These are phyloP conservation scores for Monosporascus sp. DNA, from an alignment of 2,329 filamentous ascomycete genomes.

Conservation along the genomic window DNA sequence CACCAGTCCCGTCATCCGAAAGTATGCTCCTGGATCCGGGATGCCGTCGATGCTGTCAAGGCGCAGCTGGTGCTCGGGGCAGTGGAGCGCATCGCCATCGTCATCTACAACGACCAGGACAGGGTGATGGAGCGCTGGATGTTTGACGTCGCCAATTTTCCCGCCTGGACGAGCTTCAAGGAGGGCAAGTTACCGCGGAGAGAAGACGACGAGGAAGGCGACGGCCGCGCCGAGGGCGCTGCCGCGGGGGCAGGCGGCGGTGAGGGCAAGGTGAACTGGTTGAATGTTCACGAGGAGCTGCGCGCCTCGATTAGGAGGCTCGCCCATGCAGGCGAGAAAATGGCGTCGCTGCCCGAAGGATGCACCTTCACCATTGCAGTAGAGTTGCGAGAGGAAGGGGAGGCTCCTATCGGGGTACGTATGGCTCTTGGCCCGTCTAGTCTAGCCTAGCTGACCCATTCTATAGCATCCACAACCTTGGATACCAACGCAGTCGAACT, in stretches of 20 bases:
- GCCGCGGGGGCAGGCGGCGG: neutral
- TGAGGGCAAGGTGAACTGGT: conserved; percentile 37
- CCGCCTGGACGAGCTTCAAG: conserved; percentile 35
- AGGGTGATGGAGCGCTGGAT: conserved; percentile 56
- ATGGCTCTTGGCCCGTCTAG: neutral
- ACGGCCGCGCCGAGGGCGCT: conserved; percentile 3
- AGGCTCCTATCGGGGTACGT: conserved; percentile 54
- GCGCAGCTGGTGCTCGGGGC: conserved; percentile 59
- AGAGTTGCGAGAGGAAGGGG: conserved; percentile 59
- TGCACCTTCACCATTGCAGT: conserved; percentile 75
- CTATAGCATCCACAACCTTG: conserved; percentile 53
- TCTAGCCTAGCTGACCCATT: conserved; percentile 2
- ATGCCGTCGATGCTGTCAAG: conserved; percentile 69
- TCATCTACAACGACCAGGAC: conserved; percentile 33
- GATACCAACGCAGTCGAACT: conserved; percentile 49
- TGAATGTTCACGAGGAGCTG: conserved; percentile 67
- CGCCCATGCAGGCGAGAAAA: conserved; percentile 51
- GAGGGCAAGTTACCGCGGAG: conserved; percentile 18
- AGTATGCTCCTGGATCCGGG: conserved; percentile 79
- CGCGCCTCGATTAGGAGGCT: conserved; percentile 62
- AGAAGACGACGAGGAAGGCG: conserved; percentile 20
- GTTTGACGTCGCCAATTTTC: conserved; percentile 52
- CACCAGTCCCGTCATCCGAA: conserved; percentile 81
- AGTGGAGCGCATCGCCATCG: conserved; percentile 43
- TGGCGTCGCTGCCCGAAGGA: conserved; percentile 53